Base-by-base conservation (phyloP, 2,329 filamentous ascomycete species). In the Aspergillus latus region DNA sequence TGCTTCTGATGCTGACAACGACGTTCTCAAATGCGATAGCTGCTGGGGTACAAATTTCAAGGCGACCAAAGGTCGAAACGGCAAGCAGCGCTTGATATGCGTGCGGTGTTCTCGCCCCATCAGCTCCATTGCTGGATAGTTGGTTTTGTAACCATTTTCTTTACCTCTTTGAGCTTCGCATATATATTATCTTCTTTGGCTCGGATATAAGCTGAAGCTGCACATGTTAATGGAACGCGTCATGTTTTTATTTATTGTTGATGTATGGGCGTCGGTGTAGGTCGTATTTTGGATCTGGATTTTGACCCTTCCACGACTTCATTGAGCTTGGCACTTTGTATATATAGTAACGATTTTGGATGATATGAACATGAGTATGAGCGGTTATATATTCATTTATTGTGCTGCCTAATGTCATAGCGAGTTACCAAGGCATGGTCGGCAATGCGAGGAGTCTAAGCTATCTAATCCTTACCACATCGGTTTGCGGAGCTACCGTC, bases 41-140 rank as follows among this genome's bases (percentile, higher is more conserved):
- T 90, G 88, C 65, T 80, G 81, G 4, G 80, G 82, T 1, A 80
- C 73, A 16, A 84, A 85, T 58, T 90, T 90, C 62, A 83, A 83
- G 61, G 82, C 82, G 1, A 84, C 80, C 62, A 83, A 80, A 58
- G 74, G 79, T 3, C 79, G 76, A 29, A 80, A 79, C 6, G 77
- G 74, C 42, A 78, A 76, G 51, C 82, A 84, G 66, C 78, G 77
- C 58, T 71, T 89, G 61, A 78, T 86, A n/a, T 90, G 87, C 69
- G 80, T 80, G 36, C 79, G 76, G 45, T 90, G 80, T 53, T 65
- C 67, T 47, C 67, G 60, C 21, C 61, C 70, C 39, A 61, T 72
- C 50, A n/a, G 34, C 3, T 47, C 43, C 13, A 37, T 46, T 34
- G 21, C 32, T 3, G 49, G 32, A 21, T 47, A 47, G 10, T 11